Base-by-base conservation (phyloP, 2,329 filamentous ascomycete genomes). In the Ustilaginoidea virens region DNA sequence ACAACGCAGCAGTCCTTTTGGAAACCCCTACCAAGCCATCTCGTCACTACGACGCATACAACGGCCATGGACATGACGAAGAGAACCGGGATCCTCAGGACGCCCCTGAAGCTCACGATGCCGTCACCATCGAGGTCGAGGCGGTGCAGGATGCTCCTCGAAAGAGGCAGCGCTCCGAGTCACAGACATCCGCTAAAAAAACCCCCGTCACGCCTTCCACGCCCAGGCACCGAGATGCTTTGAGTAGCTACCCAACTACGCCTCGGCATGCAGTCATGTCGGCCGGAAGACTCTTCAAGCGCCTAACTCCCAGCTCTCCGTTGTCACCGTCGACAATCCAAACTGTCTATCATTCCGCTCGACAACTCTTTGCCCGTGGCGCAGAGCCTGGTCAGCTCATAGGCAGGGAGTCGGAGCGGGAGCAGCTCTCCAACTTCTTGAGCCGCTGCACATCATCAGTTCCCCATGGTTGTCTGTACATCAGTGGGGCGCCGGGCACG, bases 401-500 rank as follows among this genome's bases (percentile, higher is more conserved):
- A 32, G 86, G 86, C 27, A 74, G 86, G 25, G 81, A 92, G 17
- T 57, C 67, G 45, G 61, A 77, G 46, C 61, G 69, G 23, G 58
- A 64, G 10, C 74, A 85, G 38, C 58, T 96, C 19, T 58, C 61
- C 9, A 52, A 47, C 0, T 94, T 93, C 46, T 63, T 94, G 28
- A 58, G 69, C 22, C 65, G 67, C 28, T 72, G 74, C 40, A 58
- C 75, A 5, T 60, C 67, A 7, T 52, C 68, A 12, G 61, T 60
- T 8, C 69, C 66, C 3, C 74, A 75, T 30, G 85, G 86, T 30
- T 96, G 87, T 47, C 67, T 93, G 29, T 98, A 98, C 48, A 78
- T 98, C 40, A 94, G 86, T 42, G 90, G 90, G 0, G 90, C 90
- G 4, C 90, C 90, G 2, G 90, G 90, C 8, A 98, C 90, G 0